These are phyloP conservation scores for Vanderwaltozyma yarrowii DNA, from an alignment of 805 yeast genomes.

Conservation along the genomic window DNA sequence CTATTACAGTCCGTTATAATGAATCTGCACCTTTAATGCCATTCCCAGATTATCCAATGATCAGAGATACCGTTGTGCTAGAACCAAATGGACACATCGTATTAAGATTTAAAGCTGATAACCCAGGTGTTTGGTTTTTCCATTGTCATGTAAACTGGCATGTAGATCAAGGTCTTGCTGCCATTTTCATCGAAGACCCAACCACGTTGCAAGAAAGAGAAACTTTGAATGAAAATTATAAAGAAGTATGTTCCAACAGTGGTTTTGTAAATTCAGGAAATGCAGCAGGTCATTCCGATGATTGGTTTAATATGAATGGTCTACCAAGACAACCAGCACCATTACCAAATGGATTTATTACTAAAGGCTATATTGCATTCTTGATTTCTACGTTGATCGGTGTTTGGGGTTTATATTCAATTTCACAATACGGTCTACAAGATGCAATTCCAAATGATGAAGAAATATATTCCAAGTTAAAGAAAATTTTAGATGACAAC, in stretches of 20 bases:
- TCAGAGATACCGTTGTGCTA: constrained; percentile 73
- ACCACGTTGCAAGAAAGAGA: constrained; percentile 43
- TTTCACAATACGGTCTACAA: constrained; percentile 54
- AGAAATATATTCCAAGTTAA: constrained; percentile 32
- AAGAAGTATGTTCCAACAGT: constrained; percentile 38
- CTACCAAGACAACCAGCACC: constrained; percentile 51
- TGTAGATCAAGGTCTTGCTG: constrained; percentile 84
- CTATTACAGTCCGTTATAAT: constrained; percentile 42
- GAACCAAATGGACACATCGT: constrained; percentile 80
- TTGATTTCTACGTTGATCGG: constrained; percentile 44
- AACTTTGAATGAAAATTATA: constrained; percentile 38
- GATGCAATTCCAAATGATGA: constrained; percentile 46
- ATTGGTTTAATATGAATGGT: constrained; percentile 49
- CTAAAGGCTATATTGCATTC: constrained; percentile 59
- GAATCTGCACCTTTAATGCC: constrained; percentile 31
- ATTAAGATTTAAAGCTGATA: constrained; percentile 78
- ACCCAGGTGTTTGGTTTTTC: constrained; percentile 98
- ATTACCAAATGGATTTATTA: constrained; percentile 61
- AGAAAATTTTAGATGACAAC: constrained; percentile 24
- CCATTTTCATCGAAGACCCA: constrained; percentile 80
- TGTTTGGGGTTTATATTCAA: constrained; percentile 48
- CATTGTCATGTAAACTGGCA: constrained; percentile 99
- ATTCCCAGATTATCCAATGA: constrained; percentile 63
- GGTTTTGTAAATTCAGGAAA: constrained; percentile 46
- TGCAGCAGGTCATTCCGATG: constrained; percentile 56